These are phyloP conservation scores for Tulasnella sp. DNA, from an alignment of 768 basidiomycete genomes.

Conservation along the genomic window DNA sequence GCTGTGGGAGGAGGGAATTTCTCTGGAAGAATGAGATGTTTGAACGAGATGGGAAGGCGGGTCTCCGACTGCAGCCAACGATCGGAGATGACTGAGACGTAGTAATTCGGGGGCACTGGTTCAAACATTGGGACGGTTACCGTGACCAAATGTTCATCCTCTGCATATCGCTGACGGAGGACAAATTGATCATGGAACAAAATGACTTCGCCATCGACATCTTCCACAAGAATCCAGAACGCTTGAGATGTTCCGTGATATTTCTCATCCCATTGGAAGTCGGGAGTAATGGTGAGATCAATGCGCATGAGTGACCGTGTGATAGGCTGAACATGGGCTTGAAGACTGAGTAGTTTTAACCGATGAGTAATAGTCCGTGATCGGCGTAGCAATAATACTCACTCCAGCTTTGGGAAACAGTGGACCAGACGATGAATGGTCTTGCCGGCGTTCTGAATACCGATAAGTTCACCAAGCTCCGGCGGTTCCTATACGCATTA, in stretches of 20 bases:
- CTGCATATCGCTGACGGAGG: constrained; percentile 83
- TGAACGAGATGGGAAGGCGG: constrained; percentile 90
- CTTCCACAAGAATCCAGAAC: constrained; percentile 91
- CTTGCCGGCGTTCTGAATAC: constrained; percentile 86
- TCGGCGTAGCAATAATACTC: constrained; percentile 27
- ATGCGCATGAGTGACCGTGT: constrained; percentile 87
- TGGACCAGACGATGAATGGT: constrained; percentile 90
- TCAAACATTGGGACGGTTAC: constrained; percentile 96
- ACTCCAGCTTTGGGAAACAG: constrained; percentile 92
- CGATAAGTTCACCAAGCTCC: constrained; percentile 92
- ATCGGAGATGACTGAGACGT: constrained; percentile 90
- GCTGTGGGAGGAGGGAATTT: constrained; percentile 92
- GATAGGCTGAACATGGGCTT: constrained; percentile 95
- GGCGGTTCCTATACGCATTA: constrained; percentile 48
- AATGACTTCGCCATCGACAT: constrained; percentile 94
- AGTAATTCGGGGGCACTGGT: constrained; percentile 97
- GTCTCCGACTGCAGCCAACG: constrained; percentile 95
- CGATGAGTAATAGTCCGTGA: not conserved
- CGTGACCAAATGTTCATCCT: constrained; percentile 89
- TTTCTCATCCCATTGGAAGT: constrained; percentile 97
- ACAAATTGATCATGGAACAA: constrained; percentile 93
- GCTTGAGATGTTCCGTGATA: constrained; percentile 82
- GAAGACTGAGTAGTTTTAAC: constrained; percentile 43
- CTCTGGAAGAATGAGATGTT: constrained; percentile 93
- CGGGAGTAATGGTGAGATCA: constrained; percentile 90